Conservation (phyloP, 169 alveolate species). For the Blepharisma undulans region DNA sequence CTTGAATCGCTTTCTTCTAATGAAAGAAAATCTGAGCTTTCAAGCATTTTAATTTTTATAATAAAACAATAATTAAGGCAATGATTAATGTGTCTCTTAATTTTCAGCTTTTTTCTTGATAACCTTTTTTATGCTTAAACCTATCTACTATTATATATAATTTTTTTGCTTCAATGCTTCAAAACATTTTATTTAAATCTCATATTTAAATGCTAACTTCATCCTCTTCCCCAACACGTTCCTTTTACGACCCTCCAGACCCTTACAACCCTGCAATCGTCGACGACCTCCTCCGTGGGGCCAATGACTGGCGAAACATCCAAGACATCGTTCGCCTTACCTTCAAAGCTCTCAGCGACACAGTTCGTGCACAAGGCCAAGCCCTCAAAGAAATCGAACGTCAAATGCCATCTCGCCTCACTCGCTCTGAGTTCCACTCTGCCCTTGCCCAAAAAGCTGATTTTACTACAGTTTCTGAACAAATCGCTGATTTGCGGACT, state of each 20-base stretch:
- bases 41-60: no score
- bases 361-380: slow-evolving; percentile 65
- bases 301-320: slow-evolving; percentile 68
- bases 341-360: slow-evolving; percentile 67
- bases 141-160: not conserved
- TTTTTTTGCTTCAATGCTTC: not conserved
- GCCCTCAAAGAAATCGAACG: slow-evolving; percentile 61
- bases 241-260: slow-evolving; percentile 15
- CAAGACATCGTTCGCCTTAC: slow-evolving; percentile 65
- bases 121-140: not conserved
- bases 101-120: no score
- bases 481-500: not conserved
- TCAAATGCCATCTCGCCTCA: slow-evolving; percentile 41
- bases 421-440: slow-evolving; percentile 42
- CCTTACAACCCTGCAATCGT: not conserved
- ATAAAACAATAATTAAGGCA: no score
- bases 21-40: no score
- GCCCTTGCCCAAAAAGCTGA: slow-evolving; percentile 40
- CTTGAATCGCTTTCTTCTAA: no score
- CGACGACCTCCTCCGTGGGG: slow-evolving; percentile 40
- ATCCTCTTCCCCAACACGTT: not conserved
- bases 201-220: not conserved
- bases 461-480: not conserved
- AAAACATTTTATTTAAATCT: not conserved
- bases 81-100: no score